Evolutionary conservation across 768 basidiomycete genomes (phyloP), one percentile per base, ranked within the genome.

Genomic region (Mycena venus): DNA sequence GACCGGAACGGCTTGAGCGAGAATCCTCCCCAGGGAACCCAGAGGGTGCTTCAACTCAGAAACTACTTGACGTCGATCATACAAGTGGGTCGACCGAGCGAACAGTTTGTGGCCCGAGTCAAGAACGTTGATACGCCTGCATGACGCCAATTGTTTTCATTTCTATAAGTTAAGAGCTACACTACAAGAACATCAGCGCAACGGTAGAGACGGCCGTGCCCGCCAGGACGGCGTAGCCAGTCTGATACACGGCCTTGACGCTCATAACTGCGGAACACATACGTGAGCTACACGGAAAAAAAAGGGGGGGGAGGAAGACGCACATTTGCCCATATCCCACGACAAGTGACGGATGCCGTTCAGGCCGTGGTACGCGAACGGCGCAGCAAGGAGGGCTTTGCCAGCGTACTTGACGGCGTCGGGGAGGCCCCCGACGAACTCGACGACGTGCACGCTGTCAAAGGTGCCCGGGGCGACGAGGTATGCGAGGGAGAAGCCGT

Each of bases 251-350:
- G 19, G 93, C 92, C 82, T 94, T 96, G 73, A 98, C 86, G 51
- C 87, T 90, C 80, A 96, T 82, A 84, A 96, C 97, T 99, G 56
- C 27, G 49, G 42, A 49, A 14, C 73, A 34, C 23, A 75, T 73
- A n/a, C n/a, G n/a, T 1, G 74, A 36, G 15, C 11, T 14, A 21
- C n/a, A 68, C 12, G 61, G 19, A 51, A 12, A 51, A 9, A 70
- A 70, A 9, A 12, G n/a, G 7, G 34, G 31, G 15, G 8, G 66
- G 58, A 29, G 64, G 73, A 31, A n/a, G 67, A 91, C 97, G 77
- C 79, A 99, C 98, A 93, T 88, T 93, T 94, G 71, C 93, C 92
- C 81, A 90, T 84, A 85, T 99, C 98, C 98, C 98, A 99, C 38
- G 84, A 83, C 79, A 99, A 85, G 87, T 99, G 98, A 49, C 98